Evolutionary conservation across 345 rosid genomes (phyloP).

Genomic region (Salix koriyanagi): DNA sequence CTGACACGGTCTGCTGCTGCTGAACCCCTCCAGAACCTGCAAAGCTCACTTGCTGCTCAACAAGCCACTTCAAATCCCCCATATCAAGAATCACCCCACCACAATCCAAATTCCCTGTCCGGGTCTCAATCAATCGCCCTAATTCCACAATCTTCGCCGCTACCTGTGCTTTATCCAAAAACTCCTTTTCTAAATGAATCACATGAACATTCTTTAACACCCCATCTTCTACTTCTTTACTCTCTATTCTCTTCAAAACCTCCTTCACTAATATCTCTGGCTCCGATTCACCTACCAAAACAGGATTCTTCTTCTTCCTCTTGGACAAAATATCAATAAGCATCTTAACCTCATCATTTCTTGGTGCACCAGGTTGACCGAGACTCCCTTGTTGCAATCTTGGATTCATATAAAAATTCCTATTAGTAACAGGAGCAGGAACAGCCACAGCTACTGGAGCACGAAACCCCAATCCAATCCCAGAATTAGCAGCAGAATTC

Average conservation of each 20-base stretch:
- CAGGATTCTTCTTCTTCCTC: constrained; percentile 72
- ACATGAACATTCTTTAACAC: constrained; percentile 51
- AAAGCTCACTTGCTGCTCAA: constrained; percentile 42
- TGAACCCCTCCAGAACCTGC: constrained; percentile 8
- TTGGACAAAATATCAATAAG: constrained; percentile 64
- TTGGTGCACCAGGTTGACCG: constrained; percentile 37
- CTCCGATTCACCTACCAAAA: constrained; percentile 81
- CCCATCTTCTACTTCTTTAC: constrained; percentile 58
- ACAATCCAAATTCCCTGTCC: constrained; percentile 37
- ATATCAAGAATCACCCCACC: constrained; percentile 71
- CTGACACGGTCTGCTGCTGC: constrained; percentile 38
- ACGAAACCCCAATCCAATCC: constrained; percentile 64
- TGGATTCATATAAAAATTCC: constrained; percentile 73
- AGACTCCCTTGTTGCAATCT: constrained; percentile 55
- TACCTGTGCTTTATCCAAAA: constrained; percentile 44
- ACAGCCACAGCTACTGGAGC: constrained; percentile 24
- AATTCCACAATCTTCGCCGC: constrained; percentile 51
- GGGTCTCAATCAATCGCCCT: constrained; percentile 45
- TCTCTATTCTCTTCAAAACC: constrained; percentile 55
- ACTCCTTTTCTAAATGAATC: constrained; percentile 57
- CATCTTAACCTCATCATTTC: constrained; percentile 59
- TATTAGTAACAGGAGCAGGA: constrained; percentile 24
- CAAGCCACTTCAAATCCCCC: constrained; percentile 95
- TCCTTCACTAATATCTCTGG: constrained; percentile 67
- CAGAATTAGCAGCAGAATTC: constrained; percentile 24